Conservation (phyloP, 371 early-diverging fungal species). For the Parasitella parasitica region DNA sequence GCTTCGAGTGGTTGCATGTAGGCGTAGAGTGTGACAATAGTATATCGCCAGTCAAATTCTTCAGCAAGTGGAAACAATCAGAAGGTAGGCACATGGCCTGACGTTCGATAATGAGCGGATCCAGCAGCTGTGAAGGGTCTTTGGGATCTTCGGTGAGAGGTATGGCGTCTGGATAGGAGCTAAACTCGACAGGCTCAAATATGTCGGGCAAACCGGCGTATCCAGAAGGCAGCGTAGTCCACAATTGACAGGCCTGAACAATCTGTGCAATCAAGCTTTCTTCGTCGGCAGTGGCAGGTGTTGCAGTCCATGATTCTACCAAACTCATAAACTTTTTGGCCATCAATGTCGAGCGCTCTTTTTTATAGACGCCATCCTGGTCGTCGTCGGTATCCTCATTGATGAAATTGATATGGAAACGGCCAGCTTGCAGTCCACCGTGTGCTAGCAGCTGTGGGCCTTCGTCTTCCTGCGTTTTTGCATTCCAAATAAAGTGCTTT, state of each 20-base stretch:
- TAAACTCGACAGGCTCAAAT: constrained; percentile 54
- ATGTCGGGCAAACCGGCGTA: constrained; percentile 38
- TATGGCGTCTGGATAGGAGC: constrained; percentile 61
- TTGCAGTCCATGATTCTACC: neutral
- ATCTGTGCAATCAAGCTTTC: constrained; percentile 19
- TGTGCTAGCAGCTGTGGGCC: neutral
- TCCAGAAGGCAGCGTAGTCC: constrained; percentile 44
- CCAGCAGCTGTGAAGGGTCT: constrained; percentile 62
- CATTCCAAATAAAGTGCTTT: constrained; percentile 59
- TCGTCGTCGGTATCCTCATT: constrained; percentile 5
- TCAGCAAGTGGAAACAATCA: constrained; percentile 66
- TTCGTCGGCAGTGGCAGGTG: neutral
- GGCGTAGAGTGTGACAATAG: constrained; percentile 73
- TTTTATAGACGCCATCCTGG: neutral
- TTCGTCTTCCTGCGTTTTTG: constrained; percentile 51
- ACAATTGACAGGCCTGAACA: constrained; percentile 33
- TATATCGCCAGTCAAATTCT: constrained; percentile 69
- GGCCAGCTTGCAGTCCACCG: constrained; percentile 22
- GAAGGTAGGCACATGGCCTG: constrained; percentile 64
- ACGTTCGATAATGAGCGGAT: constrained; percentile 60
- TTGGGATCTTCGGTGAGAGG: constrained; percentile 58
- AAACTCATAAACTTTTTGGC: constrained; percentile 13
- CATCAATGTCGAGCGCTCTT: constrained; percentile 8
- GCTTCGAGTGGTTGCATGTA: constrained; percentile 70
- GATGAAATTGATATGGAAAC: constrained; percentile 30